Evolutionary conservation across 768 basidiomycete species (phyloP).

Genomic region (Phylloporus sp.): DNA sequence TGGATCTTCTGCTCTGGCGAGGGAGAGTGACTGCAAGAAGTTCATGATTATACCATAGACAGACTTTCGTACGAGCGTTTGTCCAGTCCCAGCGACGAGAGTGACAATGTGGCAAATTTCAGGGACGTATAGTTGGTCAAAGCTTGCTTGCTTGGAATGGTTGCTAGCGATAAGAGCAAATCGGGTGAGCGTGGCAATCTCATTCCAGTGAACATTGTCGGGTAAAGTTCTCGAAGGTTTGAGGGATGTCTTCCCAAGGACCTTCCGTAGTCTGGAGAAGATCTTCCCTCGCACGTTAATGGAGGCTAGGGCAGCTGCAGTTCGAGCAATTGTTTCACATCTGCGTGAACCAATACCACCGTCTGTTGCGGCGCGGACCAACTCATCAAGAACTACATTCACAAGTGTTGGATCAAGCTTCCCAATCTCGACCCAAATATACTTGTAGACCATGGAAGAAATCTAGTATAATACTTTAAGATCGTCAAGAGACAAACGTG

Average conservation of each 20-base stretch:
- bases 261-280: conserved; percentile 75
- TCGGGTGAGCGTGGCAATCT: conserved; percentile 76
- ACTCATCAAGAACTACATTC: conserved; percentile 74
- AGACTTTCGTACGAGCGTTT: conserved; percentile 69
- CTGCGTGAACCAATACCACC: conserved; percentile 71
- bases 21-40: conserved; percentile 72
- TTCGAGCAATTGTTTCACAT: conserved; percentile 73
- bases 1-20: conserved; percentile 55
- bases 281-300: conserved; percentile 76
- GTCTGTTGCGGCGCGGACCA: conserved; percentile 80
- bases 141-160: conserved; percentile 55
- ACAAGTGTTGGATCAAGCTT: conserved; percentile 63
- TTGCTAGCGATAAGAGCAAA: conserved; percentile 72
- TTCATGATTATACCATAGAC: conserved; percentile 82
- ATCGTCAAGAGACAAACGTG: background rate
- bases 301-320: conserved; percentile 69
- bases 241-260: conserved; percentile 67
- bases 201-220: conserved; percentile 75
- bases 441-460: conserved; percentile 60
- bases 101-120: conserved; percentile 80
- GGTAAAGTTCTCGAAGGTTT: conserved; percentile 58
- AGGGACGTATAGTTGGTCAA: conserved; percentile 76
- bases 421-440: conserved; percentile 74
- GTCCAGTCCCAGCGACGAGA: conserved; percentile 72
- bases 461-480: conserved; percentile 42